phyloP scores from a whole-genome alignment of 345 rosid genomes.

The Salix caprea region DNA sequence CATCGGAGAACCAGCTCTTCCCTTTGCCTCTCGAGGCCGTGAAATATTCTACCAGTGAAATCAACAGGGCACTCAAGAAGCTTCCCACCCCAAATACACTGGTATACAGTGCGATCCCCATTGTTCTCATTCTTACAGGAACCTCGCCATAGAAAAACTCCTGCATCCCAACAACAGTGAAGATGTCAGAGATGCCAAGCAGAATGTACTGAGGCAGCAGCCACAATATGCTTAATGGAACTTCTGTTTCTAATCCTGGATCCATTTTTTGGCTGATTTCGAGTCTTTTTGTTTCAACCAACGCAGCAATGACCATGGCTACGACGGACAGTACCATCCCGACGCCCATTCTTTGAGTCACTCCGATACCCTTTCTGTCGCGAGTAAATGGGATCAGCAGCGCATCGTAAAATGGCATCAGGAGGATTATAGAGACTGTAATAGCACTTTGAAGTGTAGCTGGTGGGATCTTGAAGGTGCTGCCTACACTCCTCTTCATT shows the following conservation, averaged over 20 bases:
- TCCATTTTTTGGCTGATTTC: slow-evolving; percentile 28
- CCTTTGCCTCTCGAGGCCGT: slow-evolving; percentile 32
- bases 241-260: slow-evolving; percentile 14
- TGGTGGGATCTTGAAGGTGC: slow-evolving; percentile 76
- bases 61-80: slow-evolving; percentile 72
- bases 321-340: slow-evolving; percentile 80
- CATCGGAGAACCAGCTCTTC: slow-evolving; percentile 76
- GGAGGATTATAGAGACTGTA: slow-evolving; percentile 76
- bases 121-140: slow-evolving; percentile 75
- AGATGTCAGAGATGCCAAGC: slow-evolving; percentile 78
- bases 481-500: slow-evolving; percentile 71
- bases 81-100: slow-evolving; percentile 96
- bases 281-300: slow-evolving; percentile 70
- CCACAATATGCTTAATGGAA: slow-evolving; percentile 73
- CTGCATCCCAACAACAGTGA: slow-evolving; percentile 97
- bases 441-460: slow-evolving; percentile 89
- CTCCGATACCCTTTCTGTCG: slow-evolving; percentile 47
- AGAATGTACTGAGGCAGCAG: slow-evolving; percentile 82
- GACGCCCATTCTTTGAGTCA: slow-evolving; percentile 79
- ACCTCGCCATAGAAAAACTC: slow-evolving; percentile 92
- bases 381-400: slow-evolving; percentile 55
- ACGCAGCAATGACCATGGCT: slow-evolving; percentile 80
- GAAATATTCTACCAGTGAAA: slow-evolving; percentile 48
- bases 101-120: slow-evolving; percentile 86
- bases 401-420: slow-evolving; percentile 76